phyloP scores from a whole-genome alignment of 139 green algal species.

The Nannochloris sp. region DNA sequence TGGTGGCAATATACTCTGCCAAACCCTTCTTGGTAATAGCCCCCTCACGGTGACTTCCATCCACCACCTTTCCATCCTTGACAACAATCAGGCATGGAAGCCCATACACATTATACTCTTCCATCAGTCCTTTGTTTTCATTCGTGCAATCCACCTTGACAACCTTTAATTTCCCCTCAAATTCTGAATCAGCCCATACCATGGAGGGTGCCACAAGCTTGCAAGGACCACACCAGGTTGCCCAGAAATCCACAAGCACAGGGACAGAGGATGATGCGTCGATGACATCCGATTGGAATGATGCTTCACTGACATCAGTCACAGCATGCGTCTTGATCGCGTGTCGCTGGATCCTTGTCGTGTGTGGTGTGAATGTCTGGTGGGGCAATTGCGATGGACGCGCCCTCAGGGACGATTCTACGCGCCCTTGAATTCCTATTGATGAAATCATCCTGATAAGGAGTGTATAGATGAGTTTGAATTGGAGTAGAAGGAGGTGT shows the following conservation, averaged over 20 bases:
- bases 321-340: too few species aligned
- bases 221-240: conserved; percentile 86
- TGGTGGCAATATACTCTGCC: conserved; percentile 49
- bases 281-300: neutral
- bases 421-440: too few species aligned
- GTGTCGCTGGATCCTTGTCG: too few species aligned
- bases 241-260: conserved; percentile 93
- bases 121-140: conserved; percentile 66
- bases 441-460: too few species aligned
- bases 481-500: too few species aligned
- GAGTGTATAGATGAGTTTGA: too few species aligned
- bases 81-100: conserved; percentile 90
- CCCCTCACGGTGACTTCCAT: conserved; percentile 73
- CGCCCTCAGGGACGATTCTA: too few species aligned
- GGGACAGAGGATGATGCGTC: conserved; percentile 22
- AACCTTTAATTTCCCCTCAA: conserved; percentile 68
- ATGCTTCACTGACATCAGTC: neutral
- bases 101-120: conserved; percentile 93
- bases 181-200: conserved; percentile 64
- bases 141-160: conserved; percentile 87
- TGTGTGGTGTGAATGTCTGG: too few species aligned
- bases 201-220: conserved; percentile 75
- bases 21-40: conserved; percentile 72
- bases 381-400: too few species aligned
- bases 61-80: conserved; percentile 71